These are phyloP conservation scores for Arachis stenosperma DNA, from an alignment of 306 rosid genomes.

Conservation along the genomic window DNA sequence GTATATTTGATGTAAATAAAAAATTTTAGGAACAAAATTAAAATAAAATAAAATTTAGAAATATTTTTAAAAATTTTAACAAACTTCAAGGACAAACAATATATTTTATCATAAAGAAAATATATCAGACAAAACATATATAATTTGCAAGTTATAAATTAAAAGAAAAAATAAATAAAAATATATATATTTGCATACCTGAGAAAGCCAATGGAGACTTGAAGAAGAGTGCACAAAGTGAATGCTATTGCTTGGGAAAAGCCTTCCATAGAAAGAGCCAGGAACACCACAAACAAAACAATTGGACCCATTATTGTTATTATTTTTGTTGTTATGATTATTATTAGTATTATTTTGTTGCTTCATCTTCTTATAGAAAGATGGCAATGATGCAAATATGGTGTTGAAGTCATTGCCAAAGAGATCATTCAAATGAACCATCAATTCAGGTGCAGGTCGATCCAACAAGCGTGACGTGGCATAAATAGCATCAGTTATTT, in stretches of 20 bases:
- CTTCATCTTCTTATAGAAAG: conserved; percentile 46
- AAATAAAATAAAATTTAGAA: no score
- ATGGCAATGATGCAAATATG: conserved; percentile 65
- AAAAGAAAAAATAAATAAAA: background rate
- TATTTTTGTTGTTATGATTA: no score
- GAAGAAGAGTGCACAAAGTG: conserved; percentile 79
- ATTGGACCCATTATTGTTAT: background rate
- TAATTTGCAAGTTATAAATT: background rate
- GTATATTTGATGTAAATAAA: no score
- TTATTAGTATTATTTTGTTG: conserved; percentile 26
- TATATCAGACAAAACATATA: background rate
- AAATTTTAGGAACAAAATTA: no score
- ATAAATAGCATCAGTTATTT: conserved; percentile 47
- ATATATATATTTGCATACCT: conserved; percentile 34
- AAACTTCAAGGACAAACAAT: no score
- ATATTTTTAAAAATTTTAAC: no score
- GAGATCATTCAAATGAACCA: conserved; percentile 68
- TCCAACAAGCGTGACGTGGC: conserved; percentile 31
- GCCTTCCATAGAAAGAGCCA: conserved; percentile 63
- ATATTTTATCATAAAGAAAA: no score
- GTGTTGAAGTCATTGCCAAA: conserved; percentile 75
- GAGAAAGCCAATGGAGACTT: conserved; percentile 85
- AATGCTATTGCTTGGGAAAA: conserved; percentile 50
- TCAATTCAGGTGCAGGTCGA: conserved; percentile 48
- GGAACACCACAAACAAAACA: conserved; percentile 60